phyloP scores from a whole-genome alignment of 495 filamentous ascomycete genomes.

The Rhypophila decipiens region DNA sequence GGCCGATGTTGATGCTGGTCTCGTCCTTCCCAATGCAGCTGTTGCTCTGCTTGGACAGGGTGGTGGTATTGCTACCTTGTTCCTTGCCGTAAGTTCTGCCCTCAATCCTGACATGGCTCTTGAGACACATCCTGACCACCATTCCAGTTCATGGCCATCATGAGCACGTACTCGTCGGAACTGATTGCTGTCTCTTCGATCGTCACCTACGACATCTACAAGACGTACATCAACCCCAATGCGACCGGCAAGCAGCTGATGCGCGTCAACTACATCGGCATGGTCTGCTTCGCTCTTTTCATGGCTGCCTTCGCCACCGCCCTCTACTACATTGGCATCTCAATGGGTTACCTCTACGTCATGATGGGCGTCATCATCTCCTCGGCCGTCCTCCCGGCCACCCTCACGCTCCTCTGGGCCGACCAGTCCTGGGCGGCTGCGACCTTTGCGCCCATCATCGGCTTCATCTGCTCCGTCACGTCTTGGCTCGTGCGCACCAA shows the following conservation, averaged over 20 bases:
- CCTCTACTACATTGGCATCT: slow-evolving; percentile 59
- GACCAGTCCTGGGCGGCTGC: slow-evolving; percentile 78
- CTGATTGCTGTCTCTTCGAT: slow-evolving; percentile 91
- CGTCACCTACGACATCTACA: slow-evolving; percentile 89
- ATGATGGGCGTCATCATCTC: slow-evolving; percentile 92
- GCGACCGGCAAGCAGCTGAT: slow-evolving; percentile 75
- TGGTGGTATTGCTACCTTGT: slow-evolving; percentile 72
- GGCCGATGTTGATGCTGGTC: slow-evolving; percentile 73
- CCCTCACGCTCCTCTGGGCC: slow-evolving; percentile 75
- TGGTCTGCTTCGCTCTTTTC: slow-evolving; percentile 68
- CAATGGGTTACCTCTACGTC: slow-evolving; percentile 64
- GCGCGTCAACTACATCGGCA: slow-evolving; percentile 73
- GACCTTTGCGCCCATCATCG: slow-evolving; percentile 66
- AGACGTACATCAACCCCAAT: slow-evolving; percentile 56
- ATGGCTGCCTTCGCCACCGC: slow-evolving; percentile 84
- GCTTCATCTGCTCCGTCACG: slow-evolving; percentile 66
- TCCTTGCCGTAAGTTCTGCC: no score
- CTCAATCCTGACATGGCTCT: no score
- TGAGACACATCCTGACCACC: no score
- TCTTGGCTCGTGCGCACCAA: slow-evolving; percentile 90
- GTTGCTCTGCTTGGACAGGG: slow-evolving; percentile 86
- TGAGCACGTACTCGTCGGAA: slow-evolving; percentile 80
- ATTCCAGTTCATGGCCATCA: slow-evolving; percentile 99
- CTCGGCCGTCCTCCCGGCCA: slow-evolving; percentile 75
- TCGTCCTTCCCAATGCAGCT: slow-evolving; percentile 84